Evolutionary conservation across 2,329 filamentous ascomycete species (phyloP).

Genomic region (Alternaria atra): DNA sequence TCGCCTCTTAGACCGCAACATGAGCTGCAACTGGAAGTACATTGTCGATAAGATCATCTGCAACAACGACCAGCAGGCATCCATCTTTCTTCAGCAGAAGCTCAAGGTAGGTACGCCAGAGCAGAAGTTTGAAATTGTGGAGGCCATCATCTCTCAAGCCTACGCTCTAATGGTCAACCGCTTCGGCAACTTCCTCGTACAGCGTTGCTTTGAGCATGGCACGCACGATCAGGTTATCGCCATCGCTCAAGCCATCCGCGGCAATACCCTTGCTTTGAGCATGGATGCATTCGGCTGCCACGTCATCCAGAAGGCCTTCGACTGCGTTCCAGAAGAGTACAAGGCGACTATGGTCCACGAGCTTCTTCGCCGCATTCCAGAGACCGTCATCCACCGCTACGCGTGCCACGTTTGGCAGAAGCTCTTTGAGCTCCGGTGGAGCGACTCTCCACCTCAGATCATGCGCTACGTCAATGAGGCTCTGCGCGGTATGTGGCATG

Average conservation of each 20-base stretch:
- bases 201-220: slow-evolving; percentile 98
- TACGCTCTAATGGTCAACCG: slow-evolving; percentile 98
- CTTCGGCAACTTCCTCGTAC: slow-evolving; percentile 97
- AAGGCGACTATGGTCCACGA: slow-evolving; percentile 99
- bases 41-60: slow-evolving; percentile 99
- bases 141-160: slow-evolving; percentile 92
- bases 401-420: slow-evolving; percentile 99
- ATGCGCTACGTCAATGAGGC: slow-evolving; percentile 99
- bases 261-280: slow-evolving; percentile 90
- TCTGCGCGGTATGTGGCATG: slow-evolving; percentile 96
- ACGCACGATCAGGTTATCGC: slow-evolving; percentile 91
- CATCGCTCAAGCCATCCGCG: slow-evolving; percentile 92
- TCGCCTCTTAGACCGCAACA: slow-evolving; percentile 90
- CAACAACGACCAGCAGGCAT: slow-evolving; percentile 99
- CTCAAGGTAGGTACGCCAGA: slow-evolving; percentile 94
- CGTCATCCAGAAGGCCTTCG: slow-evolving; percentile 98
- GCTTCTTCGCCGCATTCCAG: slow-evolving; percentile 89
- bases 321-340: slow-evolving; percentile 96
- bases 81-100: slow-evolving; percentile 98
- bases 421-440: slow-evolving; percentile 97
- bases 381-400: slow-evolving; percentile 98
- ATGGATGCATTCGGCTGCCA: slow-evolving; percentile 99
- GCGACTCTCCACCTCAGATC: slow-evolving; percentile 91
- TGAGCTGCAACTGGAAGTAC: slow-evolving; percentile 99
- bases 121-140: slow-evolving; percentile 97